Evolutionary conservation across 2,329 filamentous ascomycete genomes (phyloP).

Genomic region (Pseudocercospora vitis): DNA sequence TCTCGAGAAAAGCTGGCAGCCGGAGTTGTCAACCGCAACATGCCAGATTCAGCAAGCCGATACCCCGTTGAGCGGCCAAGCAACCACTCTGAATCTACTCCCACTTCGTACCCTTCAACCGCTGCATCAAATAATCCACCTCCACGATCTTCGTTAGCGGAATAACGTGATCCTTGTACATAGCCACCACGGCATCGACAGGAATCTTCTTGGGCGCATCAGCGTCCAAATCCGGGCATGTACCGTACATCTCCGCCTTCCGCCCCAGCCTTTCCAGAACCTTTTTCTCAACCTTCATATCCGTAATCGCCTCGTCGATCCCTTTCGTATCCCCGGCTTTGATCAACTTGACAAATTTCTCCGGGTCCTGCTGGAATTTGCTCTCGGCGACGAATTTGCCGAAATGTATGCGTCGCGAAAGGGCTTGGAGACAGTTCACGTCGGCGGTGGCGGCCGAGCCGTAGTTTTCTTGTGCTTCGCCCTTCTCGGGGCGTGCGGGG

Average conservation of each 20-base stretch:
- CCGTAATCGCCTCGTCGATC: constrained; percentile 88
- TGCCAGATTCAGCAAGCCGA: no score
- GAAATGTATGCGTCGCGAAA: constrained; percentile 91
- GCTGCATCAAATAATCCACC: constrained; percentile 96
- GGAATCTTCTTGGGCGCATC: constrained; percentile 71
- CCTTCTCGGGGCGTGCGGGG: constrained; percentile 74
- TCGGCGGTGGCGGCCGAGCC: constrained; percentile 89
- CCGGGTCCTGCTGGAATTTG: constrained; percentile 83
- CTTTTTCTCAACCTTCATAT: constrained; percentile 83
- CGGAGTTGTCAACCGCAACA: neutral
- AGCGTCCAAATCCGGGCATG: constrained; percentile 70
- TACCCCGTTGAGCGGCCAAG: no score
- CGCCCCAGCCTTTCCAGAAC: constrained; percentile 81
- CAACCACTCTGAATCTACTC: constrained; percentile 33
- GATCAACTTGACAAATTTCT: constrained; percentile 79
- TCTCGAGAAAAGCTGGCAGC: no score
- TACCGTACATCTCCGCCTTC: constrained; percentile 93
- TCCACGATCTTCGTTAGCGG: constrained; percentile 97
- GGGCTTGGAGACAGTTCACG: constrained; percentile 82
- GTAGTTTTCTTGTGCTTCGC: constrained; percentile 90
- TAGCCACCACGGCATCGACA: constrained; percentile 82
- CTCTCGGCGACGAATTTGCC: constrained; percentile 97
- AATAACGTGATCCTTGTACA: constrained; percentile 92
- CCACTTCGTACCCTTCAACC: constrained; percentile 62
- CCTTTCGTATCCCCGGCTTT: constrained; percentile 74